A percentile compares a stretch with the other conserved stretches of the same genome.
Evolutionary conservation across 768 basidiomycete genomes (phyloP).

Genomic region (Lentinus tigrinus): DNA sequence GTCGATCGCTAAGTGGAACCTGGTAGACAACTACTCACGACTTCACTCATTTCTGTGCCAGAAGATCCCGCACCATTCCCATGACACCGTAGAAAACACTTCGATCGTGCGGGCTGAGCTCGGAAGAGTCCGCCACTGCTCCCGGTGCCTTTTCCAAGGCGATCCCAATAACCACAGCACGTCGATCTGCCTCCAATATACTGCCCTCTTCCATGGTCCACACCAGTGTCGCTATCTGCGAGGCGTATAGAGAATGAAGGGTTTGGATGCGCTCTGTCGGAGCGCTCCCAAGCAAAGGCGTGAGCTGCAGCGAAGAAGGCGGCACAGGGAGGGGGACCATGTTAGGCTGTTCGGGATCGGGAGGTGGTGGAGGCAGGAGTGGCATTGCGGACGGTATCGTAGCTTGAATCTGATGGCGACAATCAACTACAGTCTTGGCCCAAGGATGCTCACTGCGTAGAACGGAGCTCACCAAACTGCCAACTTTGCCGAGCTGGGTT

Average conservation of each 20-base stretch:
- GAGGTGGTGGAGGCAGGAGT: slow-evolving; percentile 40
- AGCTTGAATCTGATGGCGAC: slow-evolving; percentile 68
- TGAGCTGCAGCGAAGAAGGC: slow-evolving; percentile 73
- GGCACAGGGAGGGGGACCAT: slow-evolving; percentile 49
- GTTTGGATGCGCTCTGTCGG: slow-evolving; percentile 67
- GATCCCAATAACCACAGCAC: slow-evolving; percentile 73
- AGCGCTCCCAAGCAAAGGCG: slow-evolving; percentile 74
- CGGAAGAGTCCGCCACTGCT: slow-evolving; percentile 12
- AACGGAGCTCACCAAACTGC: slow-evolving; percentile 58
- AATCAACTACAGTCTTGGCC: slow-evolving; percentile 12
- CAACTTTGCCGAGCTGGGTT: slow-evolving; percentile 90
- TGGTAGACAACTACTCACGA: not conserved
- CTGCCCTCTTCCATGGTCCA: slow-evolving; percentile 58
- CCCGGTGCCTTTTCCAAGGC: slow-evolving; percentile 49
- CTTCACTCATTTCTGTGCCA: slow-evolving; percentile 10
- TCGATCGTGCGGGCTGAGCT: slow-evolving; percentile 33
- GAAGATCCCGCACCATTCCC: slow-evolving; percentile 38
- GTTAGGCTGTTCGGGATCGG: slow-evolving; percentile 36
- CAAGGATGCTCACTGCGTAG: not conserved
- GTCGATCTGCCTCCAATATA: slow-evolving; percentile 42
- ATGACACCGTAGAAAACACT: slow-evolving; percentile 42
- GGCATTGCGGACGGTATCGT: slow-evolving; percentile 64
- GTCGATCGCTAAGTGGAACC: not conserved
- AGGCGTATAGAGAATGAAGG: slow-evolving; percentile 75
- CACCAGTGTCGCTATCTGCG: slow-evolving; percentile 84